Evolutionary conservation across 345 rosid genomes (phyloP), one percentile per base, ranked within the genome.

Genomic region (Anacardium occidentale): DNA sequence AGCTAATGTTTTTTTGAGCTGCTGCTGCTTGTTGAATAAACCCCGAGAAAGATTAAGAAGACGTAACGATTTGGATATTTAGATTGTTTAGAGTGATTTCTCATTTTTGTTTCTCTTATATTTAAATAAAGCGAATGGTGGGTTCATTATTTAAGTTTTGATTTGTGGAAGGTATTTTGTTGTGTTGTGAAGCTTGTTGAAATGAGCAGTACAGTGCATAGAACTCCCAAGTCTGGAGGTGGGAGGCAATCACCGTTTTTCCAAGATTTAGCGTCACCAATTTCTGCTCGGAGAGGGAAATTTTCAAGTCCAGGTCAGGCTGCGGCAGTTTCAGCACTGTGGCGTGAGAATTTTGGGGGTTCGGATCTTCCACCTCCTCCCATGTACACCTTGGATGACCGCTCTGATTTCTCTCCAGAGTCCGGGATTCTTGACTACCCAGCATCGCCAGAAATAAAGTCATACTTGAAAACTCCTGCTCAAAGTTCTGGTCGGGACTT

Each of bases 351-450:
- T 82, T 82, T 86, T 7, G 91, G 91, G 64, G 87, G 88, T 60
- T 87, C 97, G 0, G 97, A 95, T 84, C 97, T 95, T 80, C 99
- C 99, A 1, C 98, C 99, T 0, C 99, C 98, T 73, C 99, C 99
- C 6, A 78, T 92, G 82, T 89, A 78, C 76, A 90, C 98, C 7
- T 66, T 95, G 81, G 97, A 92, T 76, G 99, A 95, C 79, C 94
- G 97, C 10, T 81, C 94, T 0, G 96, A 95, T 80, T 87, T 92
- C 70, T 91, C 99, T 29, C 99, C 96, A 0, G 99, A 92, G 69
- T 86, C 94, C 0, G 97, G 99, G 3, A 85, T 87, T 69, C 84
- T 82, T 3, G 98, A 95, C 77, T 89, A 88, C 78, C 88, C 93
- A 2, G 42, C 74, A 17, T 92, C 97, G 8, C 93, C 98, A 1